Base-by-base conservation (phyloP, 2,329 filamentous ascomycete genomes). In the Cladosporium halotolerans region DNA sequence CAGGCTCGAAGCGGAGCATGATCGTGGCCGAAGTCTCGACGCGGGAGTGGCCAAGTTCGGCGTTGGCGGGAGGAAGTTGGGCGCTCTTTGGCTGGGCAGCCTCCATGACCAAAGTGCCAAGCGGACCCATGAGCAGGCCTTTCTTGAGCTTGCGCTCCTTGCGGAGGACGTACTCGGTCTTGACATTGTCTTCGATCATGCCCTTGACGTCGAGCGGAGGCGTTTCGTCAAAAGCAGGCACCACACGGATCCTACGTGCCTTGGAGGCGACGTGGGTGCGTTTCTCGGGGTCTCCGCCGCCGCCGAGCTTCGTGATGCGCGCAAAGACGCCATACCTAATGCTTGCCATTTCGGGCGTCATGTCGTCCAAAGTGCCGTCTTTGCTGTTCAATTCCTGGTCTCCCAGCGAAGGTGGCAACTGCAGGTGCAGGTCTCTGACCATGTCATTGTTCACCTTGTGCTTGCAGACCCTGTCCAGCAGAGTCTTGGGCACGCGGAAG, bases 281-380 rank as follows among this genome's bases (percentile, higher is more conserved):
- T 40, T 64, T 66, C 28, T 28, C 23, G 23, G 5, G 5, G 7
- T 28, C 23, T 5, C 23, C 23, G 23, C 23, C 23, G 23, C 23
- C 23, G 23, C 23, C 23, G 23, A 28, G 23, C 23, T 28, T 28
- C 5, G 23, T 28, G 23, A 28, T 28, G 23, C 23, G 23, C 4
- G 61, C 66, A 39, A 66, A 66, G 53, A 86, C 71, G 1, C 71
- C 73, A 60, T 86, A 86, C 2, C 72, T 70, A 43, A 86, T 78
- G 62, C 75, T 79, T 33, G 75, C 72, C 82, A 85, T 85, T 8
- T 81, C 76, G 0, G 83, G 83, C 2, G 79, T 72, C 63, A 85
- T 71, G 59, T 86, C 83, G 62, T 86, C 81, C 39, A 81, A 70
- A 14, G 80, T 64, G 28, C 56, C 51, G 13, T 47, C 44, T 33